Evolutionary conservation across 2,329 filamentous ascomycete species (phyloP), one percentile per base, ranked within the genome.

Genomic region (Aspergillus brunneoviolaceus): DNA sequence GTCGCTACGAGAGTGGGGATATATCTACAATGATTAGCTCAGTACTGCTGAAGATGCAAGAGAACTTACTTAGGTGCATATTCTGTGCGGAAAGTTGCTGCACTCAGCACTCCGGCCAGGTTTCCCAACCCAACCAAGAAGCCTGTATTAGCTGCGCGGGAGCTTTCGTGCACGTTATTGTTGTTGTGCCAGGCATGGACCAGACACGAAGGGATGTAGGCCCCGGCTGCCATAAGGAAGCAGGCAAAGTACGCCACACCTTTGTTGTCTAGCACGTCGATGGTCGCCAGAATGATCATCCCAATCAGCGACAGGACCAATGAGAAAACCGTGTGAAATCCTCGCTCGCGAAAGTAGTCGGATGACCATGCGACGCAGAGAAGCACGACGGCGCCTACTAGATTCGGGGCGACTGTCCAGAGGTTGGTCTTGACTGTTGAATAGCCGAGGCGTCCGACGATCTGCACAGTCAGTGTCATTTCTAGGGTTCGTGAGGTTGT

Each of bases 101-200:
- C 67, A 51, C 69, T 71, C n/a, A 83, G 57, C 14, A 84, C 78
- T 0, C 81, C 81, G 0, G 76, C 80, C 3, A 84, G 60, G 60
- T 84, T 84, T 0, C 80, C 80, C 7, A 84, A 66, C 0, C 79
- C 81, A 5, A 81, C 80, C 1, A 81, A 70, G 14, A 82, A 68
- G 0, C 78, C 81, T 1, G 80, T 83, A 10, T 78, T 81, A 0
- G 80, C 80, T 5, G 81, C 81, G 0, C 81, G 76, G 0, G 73
- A 75, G 49, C 78, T 82, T 69, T 85, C 81, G 25, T 80, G 77
- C 7, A 82, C 69, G 48, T 81, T 83, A 65, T 84, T 84, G 62
- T 83, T 84, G 58, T 83, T 83, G 60, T 82, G 75, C 81, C 82
- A 82, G 1, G 75, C 75, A 60, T 82, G 76, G 4, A 83, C 76